Conservation (phyloP, 2,329 filamentous ascomycete genomes). For the Colletotrichum viniferum region DNA sequence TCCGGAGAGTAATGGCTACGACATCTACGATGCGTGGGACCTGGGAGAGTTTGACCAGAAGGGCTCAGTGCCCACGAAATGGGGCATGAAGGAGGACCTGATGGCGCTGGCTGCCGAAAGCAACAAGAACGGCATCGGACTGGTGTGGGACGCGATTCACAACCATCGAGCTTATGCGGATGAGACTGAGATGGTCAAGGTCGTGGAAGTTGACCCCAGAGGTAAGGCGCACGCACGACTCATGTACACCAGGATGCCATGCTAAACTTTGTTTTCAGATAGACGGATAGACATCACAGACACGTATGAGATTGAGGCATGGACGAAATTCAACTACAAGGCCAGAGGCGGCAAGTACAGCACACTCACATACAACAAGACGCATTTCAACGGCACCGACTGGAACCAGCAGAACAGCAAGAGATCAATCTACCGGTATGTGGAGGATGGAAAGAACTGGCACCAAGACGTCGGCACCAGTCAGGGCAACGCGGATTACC, state of each 20-base stretch:
- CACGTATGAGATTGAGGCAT: slow-evolving; percentile 14
- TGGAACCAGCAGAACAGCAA: slow-evolving; percentile 18
- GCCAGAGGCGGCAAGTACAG: slow-evolving; percentile 18
- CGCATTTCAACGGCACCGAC: slow-evolving; percentile 18
- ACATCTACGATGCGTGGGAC: slow-evolving; percentile 19
- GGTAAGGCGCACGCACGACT: background rate
- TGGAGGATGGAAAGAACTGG: slow-evolving; percentile 18
- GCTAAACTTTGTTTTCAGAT: background rate
- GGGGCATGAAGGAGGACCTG: slow-evolving; percentile 15
- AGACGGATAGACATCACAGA: slow-evolving; percentile 15
- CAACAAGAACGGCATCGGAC: background rate
- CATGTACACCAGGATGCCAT: background rate
- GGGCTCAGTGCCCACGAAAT: slow-evolving; percentile 16
- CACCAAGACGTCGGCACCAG: slow-evolving; percentile 14
- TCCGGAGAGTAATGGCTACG: slow-evolving; percentile 17
- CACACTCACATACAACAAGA: slow-evolving; percentile 15
- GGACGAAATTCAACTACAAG: slow-evolving; percentile 11
- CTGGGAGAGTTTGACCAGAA: slow-evolving; percentile 19
- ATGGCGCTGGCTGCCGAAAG: background rate
- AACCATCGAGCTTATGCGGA: slow-evolving; percentile 20
- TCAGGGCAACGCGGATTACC: slow-evolving; percentile 17
- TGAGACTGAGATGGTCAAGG: slow-evolving; percentile 14
- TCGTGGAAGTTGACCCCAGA: slow-evolving; percentile 8
- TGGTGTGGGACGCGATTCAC: slow-evolving; percentile 18
- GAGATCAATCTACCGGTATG: slow-evolving; percentile 13